These are phyloP conservation scores for Zangia roseola DNA, from an alignment of 768 basidiomycete species.

Conservation along the genomic window DNA sequence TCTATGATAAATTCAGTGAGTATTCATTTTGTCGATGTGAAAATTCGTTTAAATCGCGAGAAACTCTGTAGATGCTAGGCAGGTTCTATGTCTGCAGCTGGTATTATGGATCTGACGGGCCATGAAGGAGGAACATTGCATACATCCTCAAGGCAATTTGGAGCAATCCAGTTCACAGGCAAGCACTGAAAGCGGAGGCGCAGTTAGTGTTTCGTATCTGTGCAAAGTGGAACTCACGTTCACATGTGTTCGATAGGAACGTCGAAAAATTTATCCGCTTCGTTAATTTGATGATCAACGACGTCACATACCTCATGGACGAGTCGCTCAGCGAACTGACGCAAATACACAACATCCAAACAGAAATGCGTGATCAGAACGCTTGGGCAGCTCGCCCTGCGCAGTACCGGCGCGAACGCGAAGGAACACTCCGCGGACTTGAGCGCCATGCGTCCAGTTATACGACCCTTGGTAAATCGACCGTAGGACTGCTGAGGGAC, in stretches of 20 bases:
- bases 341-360: conserved; percentile 85
- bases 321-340: conserved; percentile 88
- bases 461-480: conserved; percentile 81
- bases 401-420: conserved; percentile 82
- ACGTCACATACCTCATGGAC: conserved; percentile 97
- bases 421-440: conserved; percentile 70
- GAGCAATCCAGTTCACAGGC: conserved; percentile 86
- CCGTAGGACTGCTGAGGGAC: conserved; percentile 85
- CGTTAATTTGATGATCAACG: conserved; percentile 97
- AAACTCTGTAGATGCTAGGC: conserved; percentile 50
- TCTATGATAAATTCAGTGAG: conserved; percentile 97
- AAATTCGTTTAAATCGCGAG: conserved; percentile 7
- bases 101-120: conserved; percentile 11
- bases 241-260: conserved; percentile 47
- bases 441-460: conserved; percentile 87
- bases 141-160: conserved; percentile 87
- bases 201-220: conserved; percentile 44
- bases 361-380: conserved; percentile 74
- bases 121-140: conserved; percentile 76
- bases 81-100: conserved; percentile 10
- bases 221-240: neutral
- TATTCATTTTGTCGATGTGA: conserved; percentile 15
- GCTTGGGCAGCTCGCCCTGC: conserved; percentile 66
- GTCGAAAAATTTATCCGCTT: conserved; percentile 94
- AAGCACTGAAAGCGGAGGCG: conserved; percentile 80